Percentiles rank a stretch among this genome's conserved stretches.
Evolutionary conservation across 495 filamentous ascomycete genomes (phyloP).

Genomic region (Hyaloscypha bicolor): DNA sequence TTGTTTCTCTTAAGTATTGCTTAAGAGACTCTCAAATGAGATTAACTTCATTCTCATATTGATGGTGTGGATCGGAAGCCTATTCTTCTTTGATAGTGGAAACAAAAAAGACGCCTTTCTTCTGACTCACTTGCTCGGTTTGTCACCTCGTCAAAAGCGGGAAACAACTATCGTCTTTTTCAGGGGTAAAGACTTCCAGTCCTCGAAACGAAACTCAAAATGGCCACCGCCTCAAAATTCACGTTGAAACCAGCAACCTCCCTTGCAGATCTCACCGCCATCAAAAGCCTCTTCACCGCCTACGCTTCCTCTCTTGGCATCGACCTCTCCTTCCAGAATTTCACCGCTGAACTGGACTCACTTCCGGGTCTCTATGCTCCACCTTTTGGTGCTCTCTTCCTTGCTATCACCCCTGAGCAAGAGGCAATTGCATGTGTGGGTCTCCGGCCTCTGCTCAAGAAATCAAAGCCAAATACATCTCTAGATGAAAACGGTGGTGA

Average conservation of each 20-base stretch:
- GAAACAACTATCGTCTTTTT: not conserved
- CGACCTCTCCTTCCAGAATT: constrained; percentile 62
- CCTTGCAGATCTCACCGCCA: constrained; percentile 40
- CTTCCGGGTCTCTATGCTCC: constrained; percentile 57
- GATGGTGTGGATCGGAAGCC: not conserved
- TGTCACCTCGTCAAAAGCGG: not conserved
- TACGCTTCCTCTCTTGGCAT: constrained; percentile 56
- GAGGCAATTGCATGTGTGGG: constrained; percentile 55
- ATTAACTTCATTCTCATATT: not conserved
- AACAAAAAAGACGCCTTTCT: not conserved
- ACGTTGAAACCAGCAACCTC: constrained; percentile 37
- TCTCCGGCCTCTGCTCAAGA: constrained; percentile 35
- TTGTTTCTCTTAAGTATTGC: no score
- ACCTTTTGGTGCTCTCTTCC: constrained; percentile 47
- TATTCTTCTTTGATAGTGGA: not conserved
- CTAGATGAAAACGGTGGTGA: not conserved
- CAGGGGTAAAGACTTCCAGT: not conserved
- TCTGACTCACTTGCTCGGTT: not conserved
- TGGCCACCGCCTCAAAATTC: constrained; percentile 5
- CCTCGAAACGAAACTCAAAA: not conserved
- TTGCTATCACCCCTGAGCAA: constrained; percentile 39
- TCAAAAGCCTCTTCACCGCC: constrained; percentile 48
- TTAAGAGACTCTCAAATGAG: not conserved
- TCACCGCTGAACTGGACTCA: constrained; percentile 50
- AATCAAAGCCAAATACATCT: not conserved